Evolutionary conservation across 805 yeast genomes (phyloP).

Genomic region (Hemisphaericaspora nanyangensis): DNA sequence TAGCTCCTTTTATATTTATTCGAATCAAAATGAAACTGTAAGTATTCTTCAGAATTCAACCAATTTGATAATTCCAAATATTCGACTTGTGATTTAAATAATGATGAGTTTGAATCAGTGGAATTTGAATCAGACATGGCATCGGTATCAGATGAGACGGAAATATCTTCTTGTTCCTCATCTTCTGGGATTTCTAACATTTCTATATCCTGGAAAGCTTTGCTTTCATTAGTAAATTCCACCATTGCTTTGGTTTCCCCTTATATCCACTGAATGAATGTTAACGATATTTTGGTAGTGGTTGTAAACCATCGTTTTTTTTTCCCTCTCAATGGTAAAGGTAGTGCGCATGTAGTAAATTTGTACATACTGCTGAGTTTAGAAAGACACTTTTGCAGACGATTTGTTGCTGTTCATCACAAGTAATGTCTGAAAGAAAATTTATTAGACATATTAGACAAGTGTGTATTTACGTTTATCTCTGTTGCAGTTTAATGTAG

Average conservation of each 20-base stretch:
- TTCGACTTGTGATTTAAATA: conserved; percentile 12
- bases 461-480: too few species aligned
- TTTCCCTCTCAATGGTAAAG: too few species aligned
- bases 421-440: too few species aligned
- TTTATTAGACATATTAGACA: too few species aligned
- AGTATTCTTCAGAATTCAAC: conserved; percentile 35
- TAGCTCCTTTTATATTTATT: conserved; percentile 37
- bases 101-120: neutral
- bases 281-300: too few species aligned
- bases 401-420: too few species aligned
- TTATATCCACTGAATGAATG: neutral
- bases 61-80: conserved; percentile 44
- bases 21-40: conserved; percentile 39
- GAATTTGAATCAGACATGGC: conserved; percentile 15
- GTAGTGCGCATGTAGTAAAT: too few species aligned
- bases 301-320: too few species aligned
- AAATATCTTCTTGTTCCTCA: conserved; percentile 11
- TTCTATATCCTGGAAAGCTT: conserved; percentile 34
- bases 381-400: too few species aligned
- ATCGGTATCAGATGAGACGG: conserved; percentile 25
- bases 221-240: neutral
- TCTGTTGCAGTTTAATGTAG: too few species aligned
- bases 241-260: too few species aligned
- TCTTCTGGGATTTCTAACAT: conserved; percentile 43
- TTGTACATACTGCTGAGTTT: too few species aligned